Evolutionary conservation across 441 rosid species (phyloP).

Genomic region (Syzygium syzygioides): DNA sequence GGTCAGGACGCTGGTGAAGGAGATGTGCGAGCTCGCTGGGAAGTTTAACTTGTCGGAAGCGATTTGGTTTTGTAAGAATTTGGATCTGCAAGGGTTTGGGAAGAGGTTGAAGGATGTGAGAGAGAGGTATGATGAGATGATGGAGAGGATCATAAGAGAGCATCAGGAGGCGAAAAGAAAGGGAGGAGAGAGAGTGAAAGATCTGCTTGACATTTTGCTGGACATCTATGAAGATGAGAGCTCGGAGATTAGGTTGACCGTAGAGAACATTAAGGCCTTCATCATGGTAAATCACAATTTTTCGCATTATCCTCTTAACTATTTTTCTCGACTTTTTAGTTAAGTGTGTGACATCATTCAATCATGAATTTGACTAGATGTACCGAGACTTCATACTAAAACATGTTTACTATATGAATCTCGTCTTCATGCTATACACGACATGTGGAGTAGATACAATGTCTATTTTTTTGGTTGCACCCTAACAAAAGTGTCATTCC

Average conservation of each 20-base stretch:
- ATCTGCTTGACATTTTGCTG: conserved; percentile 37
- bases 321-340: background rate
- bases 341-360: background rate
- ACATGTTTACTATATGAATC: background rate
- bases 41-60: conserved; percentile 37
- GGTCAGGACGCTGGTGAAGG: conserved; percentile 28
- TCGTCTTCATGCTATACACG: background rate
- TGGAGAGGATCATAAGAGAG: conserved; percentile 35
- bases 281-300: conserved; percentile 34
- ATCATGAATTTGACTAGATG: background rate
- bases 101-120: conserved; percentile 27
- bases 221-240: conserved; percentile 33
- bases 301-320: background rate
- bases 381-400: too few species aligned
- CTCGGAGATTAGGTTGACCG: conserved; percentile 45
- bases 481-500: background rate
- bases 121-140: conserved; percentile 23
- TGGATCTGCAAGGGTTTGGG: conserved; percentile 43
- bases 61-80: conserved; percentile 38
- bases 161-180: conserved; percentile 24
- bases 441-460: background rate
- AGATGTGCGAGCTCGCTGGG: conserved; percentile 25
- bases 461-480: background rate
- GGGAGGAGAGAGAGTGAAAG: conserved; percentile 14
- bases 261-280: conserved; percentile 65